Evolutionary conservation across 495 filamentous ascomycete genomes (phyloP).

Genomic region (Neurospora sublineolata): DNA sequence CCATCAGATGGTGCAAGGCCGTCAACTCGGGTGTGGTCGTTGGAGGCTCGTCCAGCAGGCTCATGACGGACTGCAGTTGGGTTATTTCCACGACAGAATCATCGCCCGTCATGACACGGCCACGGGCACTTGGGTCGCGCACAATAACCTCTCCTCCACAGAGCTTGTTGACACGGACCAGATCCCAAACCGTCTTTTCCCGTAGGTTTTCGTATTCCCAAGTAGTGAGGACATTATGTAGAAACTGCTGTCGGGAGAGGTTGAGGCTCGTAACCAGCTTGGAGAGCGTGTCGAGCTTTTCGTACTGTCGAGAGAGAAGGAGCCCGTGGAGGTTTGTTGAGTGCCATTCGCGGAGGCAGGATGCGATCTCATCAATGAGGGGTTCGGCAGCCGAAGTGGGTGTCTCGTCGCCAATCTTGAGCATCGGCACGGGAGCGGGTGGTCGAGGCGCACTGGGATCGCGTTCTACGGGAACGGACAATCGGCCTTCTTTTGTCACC

Average conservation of each 20-base stretch:
- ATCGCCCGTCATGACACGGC: slow-evolving; percentile 76
- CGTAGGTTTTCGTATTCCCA: slow-evolving; percentile 66
- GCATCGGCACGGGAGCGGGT: slow-evolving; percentile 86
- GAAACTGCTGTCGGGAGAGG: slow-evolving; percentile 71
- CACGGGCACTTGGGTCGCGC: slow-evolving; percentile 69
- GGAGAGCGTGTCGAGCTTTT: slow-evolving; percentile 68
- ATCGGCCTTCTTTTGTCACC: slow-evolving; percentile 18
- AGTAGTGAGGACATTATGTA: slow-evolving; percentile 83
- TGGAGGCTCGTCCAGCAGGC: slow-evolving; percentile 72
- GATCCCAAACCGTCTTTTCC: slow-evolving; percentile 85
- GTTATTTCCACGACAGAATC: slow-evolving; percentile 90
- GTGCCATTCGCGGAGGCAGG: slow-evolving; percentile 94
- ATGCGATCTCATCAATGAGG: slow-evolving; percentile 93
- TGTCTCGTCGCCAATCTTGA: slow-evolving; percentile 95
- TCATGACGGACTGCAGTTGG: slow-evolving; percentile 89
- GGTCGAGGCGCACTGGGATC: slow-evolving; percentile 61
- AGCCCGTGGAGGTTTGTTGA: slow-evolving; percentile 92
- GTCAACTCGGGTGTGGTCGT: slow-evolving; percentile 52
- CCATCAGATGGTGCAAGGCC: slow-evolving; percentile 69
- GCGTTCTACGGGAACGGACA: slow-evolving; percentile 29
- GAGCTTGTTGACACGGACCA: slow-evolving; percentile 87
- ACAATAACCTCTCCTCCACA: slow-evolving; percentile 88
- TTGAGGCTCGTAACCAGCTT: slow-evolving; percentile 69
- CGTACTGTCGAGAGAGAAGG: slow-evolving; percentile 72
- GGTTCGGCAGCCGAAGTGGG: slow-evolving; percentile 80